Evolutionary conservation across 148 eudicot genomes (phyloP).

Genomic region (Silene latifolia): DNA sequence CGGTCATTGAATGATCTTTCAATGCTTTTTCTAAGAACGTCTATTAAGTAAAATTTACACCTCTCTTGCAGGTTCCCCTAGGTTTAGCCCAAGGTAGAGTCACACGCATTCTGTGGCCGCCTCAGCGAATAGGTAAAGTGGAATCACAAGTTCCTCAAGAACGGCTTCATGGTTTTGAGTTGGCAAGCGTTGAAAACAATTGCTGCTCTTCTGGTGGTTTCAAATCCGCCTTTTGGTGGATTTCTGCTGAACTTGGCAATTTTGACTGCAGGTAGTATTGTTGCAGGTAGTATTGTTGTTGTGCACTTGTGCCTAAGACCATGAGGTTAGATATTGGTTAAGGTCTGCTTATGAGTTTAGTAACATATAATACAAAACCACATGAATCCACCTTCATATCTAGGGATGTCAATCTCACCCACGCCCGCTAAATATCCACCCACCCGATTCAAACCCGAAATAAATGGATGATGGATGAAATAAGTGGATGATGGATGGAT

Average conservation of each 20-base stretch:
- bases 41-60: background rate
- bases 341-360: too few relatives aligned
- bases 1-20: too few relatives aligned
- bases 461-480: too few relatives aligned
- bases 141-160: slow-evolving; percentile 32
- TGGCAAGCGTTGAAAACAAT: background rate
- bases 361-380: too few relatives aligned
- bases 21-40: background rate
- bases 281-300: too few relatives aligned
- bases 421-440: too few relatives aligned
- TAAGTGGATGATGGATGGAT: too few relatives aligned
- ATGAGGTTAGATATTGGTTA: too few relatives aligned
- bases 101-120: slow-evolving; percentile 84
- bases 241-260: background rate
- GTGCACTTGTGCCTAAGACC: too few relatives aligned
- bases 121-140: slow-evolving; percentile 69
- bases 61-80: slow-evolving; percentile 60
- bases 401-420: too few relatives aligned
- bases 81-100: slow-evolving; percentile 85
- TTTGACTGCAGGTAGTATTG: background rate
- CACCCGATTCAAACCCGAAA: too few relatives aligned
- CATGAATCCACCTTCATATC: too few relatives aligned
- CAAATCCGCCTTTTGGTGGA: background rate
- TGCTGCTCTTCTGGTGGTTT: background rate
- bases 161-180: slow-evolving; percentile 34